phyloP scores from a whole-genome alignment of 139 green algal species.

The Chlamydomonas asymmetrica region DNA sequence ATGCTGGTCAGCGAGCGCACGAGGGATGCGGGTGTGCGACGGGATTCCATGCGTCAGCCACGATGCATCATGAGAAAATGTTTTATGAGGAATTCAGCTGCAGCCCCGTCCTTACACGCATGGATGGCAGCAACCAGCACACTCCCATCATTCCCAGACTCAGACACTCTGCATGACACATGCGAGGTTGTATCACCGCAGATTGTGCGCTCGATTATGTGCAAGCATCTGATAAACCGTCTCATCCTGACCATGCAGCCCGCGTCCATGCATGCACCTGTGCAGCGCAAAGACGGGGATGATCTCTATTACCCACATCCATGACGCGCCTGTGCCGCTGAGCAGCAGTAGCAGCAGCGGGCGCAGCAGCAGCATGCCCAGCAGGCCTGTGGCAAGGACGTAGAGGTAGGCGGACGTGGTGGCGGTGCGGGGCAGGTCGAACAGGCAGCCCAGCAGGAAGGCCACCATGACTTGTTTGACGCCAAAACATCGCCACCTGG shows the following conservation, averaged over 20 bases:
- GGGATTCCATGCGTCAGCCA: no score
- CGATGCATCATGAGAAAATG: not conserved
- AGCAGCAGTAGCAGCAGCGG: constrained; percentile 14
- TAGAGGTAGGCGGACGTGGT: constrained; percentile 11
- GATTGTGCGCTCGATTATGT: no score
- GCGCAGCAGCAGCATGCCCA: constrained; percentile 23
- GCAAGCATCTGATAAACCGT: constrained; percentile 17
- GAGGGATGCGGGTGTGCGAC: no score
- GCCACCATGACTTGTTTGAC: no score
- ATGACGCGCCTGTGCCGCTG: constrained; percentile 52
- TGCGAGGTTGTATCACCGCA: no score
- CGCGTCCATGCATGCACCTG: constrained; percentile 36
- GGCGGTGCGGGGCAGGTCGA: constrained; percentile 9
- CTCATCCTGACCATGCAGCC: constrained; percentile 40
- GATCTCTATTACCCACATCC: constrained; percentile 70
- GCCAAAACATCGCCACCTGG: no score
- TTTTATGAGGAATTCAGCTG: not conserved
- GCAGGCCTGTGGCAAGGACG: constrained; percentile 8
- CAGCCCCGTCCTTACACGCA: no score
- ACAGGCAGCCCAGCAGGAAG: no score
- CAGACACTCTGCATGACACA: not conserved
- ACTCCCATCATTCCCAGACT: no score
- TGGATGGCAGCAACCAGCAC: no score
- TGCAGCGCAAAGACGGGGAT: constrained; percentile 84
- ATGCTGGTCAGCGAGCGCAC: not conserved